Conservation (phyloP, 73 alveolate genomes). For the Tetrahymena thermophila region DNA sequence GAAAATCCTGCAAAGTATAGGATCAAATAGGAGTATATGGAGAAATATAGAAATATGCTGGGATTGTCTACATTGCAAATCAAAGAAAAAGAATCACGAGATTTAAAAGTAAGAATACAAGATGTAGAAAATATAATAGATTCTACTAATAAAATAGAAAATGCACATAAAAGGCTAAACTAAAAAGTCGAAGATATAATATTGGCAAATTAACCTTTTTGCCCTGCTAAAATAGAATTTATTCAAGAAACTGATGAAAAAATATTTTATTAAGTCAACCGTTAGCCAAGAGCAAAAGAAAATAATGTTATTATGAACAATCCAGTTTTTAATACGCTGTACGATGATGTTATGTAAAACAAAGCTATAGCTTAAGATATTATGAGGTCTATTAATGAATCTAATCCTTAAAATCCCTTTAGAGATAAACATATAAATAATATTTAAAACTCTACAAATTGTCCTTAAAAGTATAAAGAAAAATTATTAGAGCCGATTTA, state of each 20-base stretch:
- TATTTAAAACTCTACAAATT: not conserved
- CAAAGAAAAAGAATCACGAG: not conserved
- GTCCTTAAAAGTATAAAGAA: not conserved
- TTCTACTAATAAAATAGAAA: not conserved
- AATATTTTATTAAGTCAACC: not conserved
- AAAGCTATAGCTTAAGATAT: not conserved
- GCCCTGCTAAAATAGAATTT: not conserved
- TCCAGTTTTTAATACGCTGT: not conserved
- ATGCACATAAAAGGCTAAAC: not conserved
- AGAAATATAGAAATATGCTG: not conserved
- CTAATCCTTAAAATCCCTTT: not conserved
- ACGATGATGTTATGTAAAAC: not conserved
- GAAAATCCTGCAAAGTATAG: not conserved
- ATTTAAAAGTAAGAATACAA: not conserved
- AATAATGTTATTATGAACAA: not conserved
- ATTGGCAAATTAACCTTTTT: not conserved
- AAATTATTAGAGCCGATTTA: not conserved
- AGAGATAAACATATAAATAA: not conserved
- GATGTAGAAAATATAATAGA: not conserved
- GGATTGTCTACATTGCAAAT: not conserved
- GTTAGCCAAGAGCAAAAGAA: not conserved
- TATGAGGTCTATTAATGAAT: not conserved
- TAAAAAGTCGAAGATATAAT: not conserved
- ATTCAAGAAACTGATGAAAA: not conserved
- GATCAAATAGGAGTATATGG: not conserved